A percentile compares a stretch with the other conserved stretches of the same genome.
Evolutionary conservation across 2,329 filamentous ascomycete species (phyloP).

Genomic region (Trichothecium sympodiale): DNA sequence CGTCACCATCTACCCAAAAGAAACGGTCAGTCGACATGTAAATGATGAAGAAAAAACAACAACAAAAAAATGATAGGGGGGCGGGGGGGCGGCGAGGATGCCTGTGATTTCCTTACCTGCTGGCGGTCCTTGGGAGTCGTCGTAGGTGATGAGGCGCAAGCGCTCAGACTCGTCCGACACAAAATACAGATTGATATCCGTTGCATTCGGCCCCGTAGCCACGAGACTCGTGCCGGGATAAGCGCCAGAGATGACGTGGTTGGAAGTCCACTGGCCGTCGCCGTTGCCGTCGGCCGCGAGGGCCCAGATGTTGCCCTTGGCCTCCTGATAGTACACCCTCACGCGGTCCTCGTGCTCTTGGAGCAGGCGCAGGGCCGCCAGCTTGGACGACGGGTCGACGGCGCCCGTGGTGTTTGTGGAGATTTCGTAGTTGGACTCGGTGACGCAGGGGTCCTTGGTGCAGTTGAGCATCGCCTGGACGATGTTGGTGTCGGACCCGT

Average conservation of each 20-base stretch:
- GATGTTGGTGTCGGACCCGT: slow-evolving; percentile 7
- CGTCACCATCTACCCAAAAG: too few species aligned
- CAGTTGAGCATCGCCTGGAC: slow-evolving; percentile 8
- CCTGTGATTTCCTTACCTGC: neutral
- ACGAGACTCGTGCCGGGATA: slow-evolving; percentile 7
- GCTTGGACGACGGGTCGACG: slow-evolving; percentile 8
- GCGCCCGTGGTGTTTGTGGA: slow-evolving; percentile 6
- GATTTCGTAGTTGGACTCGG: slow-evolving; percentile 10
- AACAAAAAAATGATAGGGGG: too few species aligned
- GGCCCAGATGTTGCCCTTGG: slow-evolving; percentile 7
- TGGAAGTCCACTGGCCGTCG: neutral
- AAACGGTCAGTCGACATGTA: too few species aligned
- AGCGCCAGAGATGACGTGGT: slow-evolving; percentile 4
- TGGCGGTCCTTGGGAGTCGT: neutral
- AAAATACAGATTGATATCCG: slow-evolving; percentile 8
- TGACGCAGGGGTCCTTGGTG: slow-evolving; percentile 6
- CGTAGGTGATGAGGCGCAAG: slow-evolving; percentile 6
- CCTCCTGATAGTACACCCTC: slow-evolving; percentile 10
- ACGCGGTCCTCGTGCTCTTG: slow-evolving; percentile 5
- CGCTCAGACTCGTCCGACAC: slow-evolving; percentile 6
- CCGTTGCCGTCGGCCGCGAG: slow-evolving; percentile 4
- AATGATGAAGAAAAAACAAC: too few species aligned
- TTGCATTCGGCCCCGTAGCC: slow-evolving; percentile 4
- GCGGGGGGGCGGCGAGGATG: too few species aligned
- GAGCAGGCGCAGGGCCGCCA: slow-evolving; percentile 7